Base-by-base conservation (phyloP, 768 basidiomycete species). In the Tricholoma furcatifolium region DNA sequence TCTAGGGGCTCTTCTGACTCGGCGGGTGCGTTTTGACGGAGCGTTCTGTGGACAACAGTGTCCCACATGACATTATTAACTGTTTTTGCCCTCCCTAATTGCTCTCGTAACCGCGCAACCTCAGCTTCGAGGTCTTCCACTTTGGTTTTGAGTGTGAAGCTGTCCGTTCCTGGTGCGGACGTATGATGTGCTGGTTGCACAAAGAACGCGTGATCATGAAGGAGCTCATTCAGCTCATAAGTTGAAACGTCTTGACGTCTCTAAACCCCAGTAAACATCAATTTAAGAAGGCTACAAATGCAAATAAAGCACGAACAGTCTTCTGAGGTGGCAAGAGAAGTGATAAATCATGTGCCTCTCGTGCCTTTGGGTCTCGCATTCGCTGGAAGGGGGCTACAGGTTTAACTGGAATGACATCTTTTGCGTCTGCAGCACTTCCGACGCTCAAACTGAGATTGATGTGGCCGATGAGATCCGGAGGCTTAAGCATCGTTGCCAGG, bases 61-160 rank as follows among this genome's bases (percentile, higher is more conserved):
- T 90, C 87, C 95, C 95, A 97, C 87, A 97, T 96, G 47, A 80
- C 77, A 63, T 97, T 93, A 61, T 97, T 98, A 54, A 97, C 78
- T n/a, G 87, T 83, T 63, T 93, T 92, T 4, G 95, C 95, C 65
- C 84, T 86, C 23, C 82, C 82, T 6, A 98, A 73, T 55, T 93
- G 86, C 42, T 82, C 80, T 42, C 77, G 80, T 52, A 96, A 67
- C 21, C 67, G 70, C 45, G 74, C 75, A 7, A 93, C 78, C 67
- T 97, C 92, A 2, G 72, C 68, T 67, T 93, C 87, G 1, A 96
- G 80, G 60, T 86, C 82, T 14, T 76, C 63, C 10, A 93, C 77
- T 43, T 80, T 82, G 17, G 79, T 70, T 54, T 84, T 79, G 54
- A 82, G 67, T 2, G 78, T 72, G 2, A 67, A 58, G 35, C 71